phyloP scores from a whole-genome alignment of 2,329 filamentous ascomycete genomes.

The Teratosphaeria zuluensis region DNA sequence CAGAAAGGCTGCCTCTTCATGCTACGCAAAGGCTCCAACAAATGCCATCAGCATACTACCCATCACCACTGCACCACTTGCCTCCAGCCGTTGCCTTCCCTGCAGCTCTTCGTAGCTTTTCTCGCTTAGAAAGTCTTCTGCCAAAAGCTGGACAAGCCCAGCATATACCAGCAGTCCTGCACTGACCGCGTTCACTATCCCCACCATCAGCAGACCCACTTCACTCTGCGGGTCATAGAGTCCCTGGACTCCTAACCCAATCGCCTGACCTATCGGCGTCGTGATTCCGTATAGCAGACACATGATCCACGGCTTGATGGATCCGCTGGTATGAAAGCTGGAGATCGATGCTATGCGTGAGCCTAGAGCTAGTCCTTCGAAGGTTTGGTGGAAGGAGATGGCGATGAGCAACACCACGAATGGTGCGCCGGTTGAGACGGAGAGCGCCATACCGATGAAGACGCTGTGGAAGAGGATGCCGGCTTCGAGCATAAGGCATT shows the following conservation, averaged over 20 bases:
- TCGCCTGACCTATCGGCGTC: slow-evolving; percentile 41
- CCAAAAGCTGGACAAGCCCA: slow-evolving; percentile 40
- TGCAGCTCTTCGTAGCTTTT: slow-evolving; percentile 51
- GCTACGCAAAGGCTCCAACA: slow-evolving; percentile 54
- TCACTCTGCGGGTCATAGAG: slow-evolving; percentile 41
- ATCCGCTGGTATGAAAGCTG: slow-evolving; percentile 55
- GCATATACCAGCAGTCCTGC: slow-evolving; percentile 41
- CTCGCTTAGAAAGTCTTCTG: slow-evolving; percentile 50
- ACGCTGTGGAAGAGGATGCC: slow-evolving; percentile 72
- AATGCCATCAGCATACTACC: slow-evolving; percentile 56
- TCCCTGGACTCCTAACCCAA: slow-evolving; percentile 40
- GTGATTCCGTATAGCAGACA: slow-evolving; percentile 53
- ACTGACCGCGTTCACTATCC: slow-evolving; percentile 42
- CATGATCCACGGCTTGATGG: slow-evolving; percentile 66
- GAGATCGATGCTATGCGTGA: slow-evolving; percentile 62
- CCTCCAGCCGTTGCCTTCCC: slow-evolving; percentile 50
- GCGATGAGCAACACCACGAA: slow-evolving; percentile 59
- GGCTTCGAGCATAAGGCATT: slow-evolving; percentile 66
- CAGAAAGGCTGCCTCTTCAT: not conserved
- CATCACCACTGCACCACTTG: slow-evolving; percentile 51
- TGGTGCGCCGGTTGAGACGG: slow-evolving; percentile 54
- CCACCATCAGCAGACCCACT: slow-evolving; percentile 40
- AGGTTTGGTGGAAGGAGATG: slow-evolving; percentile 63
- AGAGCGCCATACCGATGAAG: slow-evolving; percentile 65
- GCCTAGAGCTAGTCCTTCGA: slow-evolving; percentile 60